Percentiles rank a stretch among this genome's conserved stretches.
Conservation (phyloP, 257 asterid species). For the Lycium barbarum region DNA sequence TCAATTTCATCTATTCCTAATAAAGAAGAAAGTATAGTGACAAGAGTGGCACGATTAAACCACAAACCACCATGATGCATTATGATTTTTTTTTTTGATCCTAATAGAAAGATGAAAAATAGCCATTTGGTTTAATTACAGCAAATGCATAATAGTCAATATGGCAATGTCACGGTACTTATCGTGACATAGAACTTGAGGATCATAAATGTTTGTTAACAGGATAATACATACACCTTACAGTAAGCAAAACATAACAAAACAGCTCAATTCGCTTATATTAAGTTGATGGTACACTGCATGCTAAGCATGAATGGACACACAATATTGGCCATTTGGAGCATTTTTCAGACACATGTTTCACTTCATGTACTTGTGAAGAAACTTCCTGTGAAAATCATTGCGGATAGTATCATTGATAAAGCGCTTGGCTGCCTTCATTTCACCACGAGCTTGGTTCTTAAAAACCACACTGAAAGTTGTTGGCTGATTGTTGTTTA, state of each 20-base stretch:
- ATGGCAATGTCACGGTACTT: neutral
- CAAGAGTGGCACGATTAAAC: constrained; percentile 67
- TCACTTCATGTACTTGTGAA: constrained; percentile 79
- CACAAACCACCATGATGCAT: constrained; percentile 39
- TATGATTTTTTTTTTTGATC: neutral
- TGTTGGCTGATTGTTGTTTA: constrained; percentile 59
- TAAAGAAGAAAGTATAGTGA: constrained; percentile 61
- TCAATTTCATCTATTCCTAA: constrained; percentile 38
- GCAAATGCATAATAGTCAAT: constrained; percentile 3
- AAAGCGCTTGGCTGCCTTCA: constrained; percentile 76
- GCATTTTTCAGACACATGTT: neutral
- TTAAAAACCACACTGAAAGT: constrained; percentile 91
- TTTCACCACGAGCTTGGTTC: constrained; percentile 96
- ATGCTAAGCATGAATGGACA: neutral
- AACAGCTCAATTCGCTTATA: neutral
- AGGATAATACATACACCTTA: neutral
- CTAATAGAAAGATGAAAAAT: neutral
- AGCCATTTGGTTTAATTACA: neutral
- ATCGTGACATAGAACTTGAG: neutral
- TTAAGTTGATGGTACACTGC: neutral
- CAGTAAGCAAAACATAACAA: neutral
- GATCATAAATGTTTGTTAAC: neutral
- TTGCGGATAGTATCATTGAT: constrained; percentile 92
- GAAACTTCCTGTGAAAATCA: constrained; percentile 84
- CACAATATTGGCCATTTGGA: neutral